phyloP scores from a whole-genome alignment of 176 grass and related monocot species.

The Triticum dicoccoides region DNA sequence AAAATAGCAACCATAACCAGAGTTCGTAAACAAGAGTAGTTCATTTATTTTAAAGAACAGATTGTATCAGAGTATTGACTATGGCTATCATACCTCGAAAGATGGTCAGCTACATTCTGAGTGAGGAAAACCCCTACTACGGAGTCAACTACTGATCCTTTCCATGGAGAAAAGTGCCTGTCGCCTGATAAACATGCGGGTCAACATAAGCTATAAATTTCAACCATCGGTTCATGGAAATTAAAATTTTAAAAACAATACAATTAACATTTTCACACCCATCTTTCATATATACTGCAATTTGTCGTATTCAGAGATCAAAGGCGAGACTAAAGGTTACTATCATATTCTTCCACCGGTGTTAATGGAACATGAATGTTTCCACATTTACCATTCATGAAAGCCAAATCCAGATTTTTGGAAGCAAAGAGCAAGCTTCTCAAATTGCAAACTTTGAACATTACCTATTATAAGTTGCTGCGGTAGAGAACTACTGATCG shows the following conservation, averaged over 20 bases:
- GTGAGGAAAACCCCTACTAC: conserved; percentile 84
- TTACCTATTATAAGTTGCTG: not conserved
- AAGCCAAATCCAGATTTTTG: not conserved
- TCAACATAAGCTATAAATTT: conserved; percentile 10
- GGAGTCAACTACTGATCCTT: conserved; percentile 83
- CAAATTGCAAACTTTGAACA: not conserved
- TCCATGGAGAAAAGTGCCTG: conserved; percentile 78
- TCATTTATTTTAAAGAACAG: conserved; percentile 8
- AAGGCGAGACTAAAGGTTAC: not conserved
- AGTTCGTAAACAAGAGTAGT: not conserved
- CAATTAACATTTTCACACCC: not conserved
- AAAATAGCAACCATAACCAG: conserved; percentile 25
- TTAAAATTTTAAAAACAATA: not conserved
- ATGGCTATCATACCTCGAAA: conserved; percentile 58
- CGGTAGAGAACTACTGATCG: conserved; percentile 4
- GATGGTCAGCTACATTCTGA: conserved; percentile 82
- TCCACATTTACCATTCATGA: not conserved
- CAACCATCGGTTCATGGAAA: not conserved
- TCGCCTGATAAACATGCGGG: conserved; percentile 53
- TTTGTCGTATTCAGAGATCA: conserved; percentile 10
- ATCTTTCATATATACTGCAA: conserved; percentile 13
- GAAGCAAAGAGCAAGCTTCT: conserved; percentile 1
- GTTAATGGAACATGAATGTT: not conserved
- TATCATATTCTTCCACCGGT: conserved; percentile 1
- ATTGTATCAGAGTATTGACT: not conserved